A percentile compares a stretch with the other conserved stretches of the same genome.
phyloP scores from a whole-genome alignment of 2,329 filamentous ascomycete genomes.

The Raffaelea arxii region DNA sequence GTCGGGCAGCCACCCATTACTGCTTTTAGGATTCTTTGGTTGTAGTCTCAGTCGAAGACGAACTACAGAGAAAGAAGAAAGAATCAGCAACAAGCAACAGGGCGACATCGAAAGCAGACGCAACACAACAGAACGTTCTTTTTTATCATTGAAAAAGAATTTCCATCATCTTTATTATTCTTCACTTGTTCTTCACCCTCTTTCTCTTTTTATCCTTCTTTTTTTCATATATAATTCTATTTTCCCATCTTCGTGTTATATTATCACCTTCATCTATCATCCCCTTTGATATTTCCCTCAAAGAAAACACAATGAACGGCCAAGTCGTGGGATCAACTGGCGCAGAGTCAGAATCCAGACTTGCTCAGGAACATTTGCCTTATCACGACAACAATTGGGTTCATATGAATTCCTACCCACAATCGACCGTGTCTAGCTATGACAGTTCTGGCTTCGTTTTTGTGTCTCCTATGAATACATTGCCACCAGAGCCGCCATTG shows the following conservation, averaged over 20 bases:
- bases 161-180: neutral
- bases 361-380: conserved; percentile 27
- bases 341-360: conserved; percentile 36
- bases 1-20: neutral
- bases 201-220: conserved; percentile 1
- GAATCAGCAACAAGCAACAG: neutral
- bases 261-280: neutral
- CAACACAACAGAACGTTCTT: neutral
- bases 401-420: conserved; percentile 52
- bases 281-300: neutral
- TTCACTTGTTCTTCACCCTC: neutral
- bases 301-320: conserved; percentile 30
- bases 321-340: conserved; percentile 32
- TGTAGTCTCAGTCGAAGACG: neutral
- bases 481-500: conserved; percentile 42
- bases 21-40: neutral
- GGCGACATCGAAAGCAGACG: neutral
- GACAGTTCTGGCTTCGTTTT: conserved; percentile 47
- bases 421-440: conserved; percentile 63
- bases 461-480: conserved; percentile 36
- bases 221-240: neutral
- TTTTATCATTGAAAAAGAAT: neutral
- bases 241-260: neutral
- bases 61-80: neutral
- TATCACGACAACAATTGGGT: conserved; percentile 39